Percentiles rank a stretch among this genome's conserved stretches.
These are phyloP conservation scores for Boechera retrofracta DNA, from an alignment of 345 rosid species.

Conservation along the genomic window DNA sequence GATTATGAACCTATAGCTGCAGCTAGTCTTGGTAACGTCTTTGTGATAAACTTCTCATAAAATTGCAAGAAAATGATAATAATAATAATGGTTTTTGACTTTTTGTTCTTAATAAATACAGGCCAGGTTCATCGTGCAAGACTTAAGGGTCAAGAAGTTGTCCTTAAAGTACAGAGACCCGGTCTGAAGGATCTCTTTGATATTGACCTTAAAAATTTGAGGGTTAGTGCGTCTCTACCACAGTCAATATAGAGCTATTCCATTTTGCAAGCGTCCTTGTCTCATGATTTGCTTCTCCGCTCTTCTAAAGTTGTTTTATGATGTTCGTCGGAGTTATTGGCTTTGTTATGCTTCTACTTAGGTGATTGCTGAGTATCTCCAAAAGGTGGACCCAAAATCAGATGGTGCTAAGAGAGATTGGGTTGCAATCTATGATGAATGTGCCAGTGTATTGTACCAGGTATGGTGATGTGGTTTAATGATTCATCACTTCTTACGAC, in stretches of 20 bases:
- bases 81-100: background rate
- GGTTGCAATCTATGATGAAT: constrained; percentile 99
- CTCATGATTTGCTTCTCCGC: background rate
- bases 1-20: constrained; percentile 97
- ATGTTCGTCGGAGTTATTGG: background rate
- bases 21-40: constrained; percentile 89
- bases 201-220: constrained; percentile 91
- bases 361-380: constrained; percentile 98
- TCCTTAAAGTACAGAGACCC: constrained; percentile 95
- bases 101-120: constrained; percentile 38
- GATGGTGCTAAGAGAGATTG: constrained; percentile 99
- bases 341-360: constrained; percentile 38
- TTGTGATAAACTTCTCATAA: constrained; percentile 12
- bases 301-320: constrained; percentile 2
- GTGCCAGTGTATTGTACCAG: constrained; percentile 92
- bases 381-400: constrained; percentile 95
- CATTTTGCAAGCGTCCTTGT: background rate
- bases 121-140: constrained; percentile 98
- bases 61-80: constrained; percentile 23
- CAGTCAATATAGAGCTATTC: background rate
- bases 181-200: constrained; percentile 97
- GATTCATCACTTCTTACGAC: constrained; percentile 5
- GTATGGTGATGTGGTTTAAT: constrained; percentile 40
- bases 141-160: constrained; percentile 89
- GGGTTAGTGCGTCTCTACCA: constrained; percentile 60